Evolutionary conservation across 2,329 filamentous ascomycete species (phyloP).

Genomic region (Epichloe sp.): DNA sequence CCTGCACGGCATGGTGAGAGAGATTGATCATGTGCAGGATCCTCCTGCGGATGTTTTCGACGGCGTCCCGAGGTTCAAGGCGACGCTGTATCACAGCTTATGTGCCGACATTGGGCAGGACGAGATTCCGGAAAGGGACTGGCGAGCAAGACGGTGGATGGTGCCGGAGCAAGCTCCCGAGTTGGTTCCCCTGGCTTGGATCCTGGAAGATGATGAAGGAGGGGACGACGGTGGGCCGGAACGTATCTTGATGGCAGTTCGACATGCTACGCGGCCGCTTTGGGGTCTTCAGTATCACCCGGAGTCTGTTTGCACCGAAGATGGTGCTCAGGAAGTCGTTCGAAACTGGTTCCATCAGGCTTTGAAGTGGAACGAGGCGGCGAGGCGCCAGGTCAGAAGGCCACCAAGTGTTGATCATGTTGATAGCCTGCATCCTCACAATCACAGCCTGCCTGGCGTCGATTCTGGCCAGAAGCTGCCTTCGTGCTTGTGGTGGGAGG

Average conservation of each 20-base stretch:
- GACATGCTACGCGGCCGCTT: slow-evolving; percentile 56
- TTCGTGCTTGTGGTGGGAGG: slow-evolving; percentile 12
- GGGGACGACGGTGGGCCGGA: slow-evolving; percentile 21
- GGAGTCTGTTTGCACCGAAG: slow-evolving; percentile 73
- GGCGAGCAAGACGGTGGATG: slow-evolving; percentile 28
- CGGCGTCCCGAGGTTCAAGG: slow-evolving; percentile 44
- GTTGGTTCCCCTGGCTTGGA: slow-evolving; percentile 50
- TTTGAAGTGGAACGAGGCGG: slow-evolving; percentile 41
- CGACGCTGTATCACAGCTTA: slow-evolving; percentile 65
- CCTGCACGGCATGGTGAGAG: slow-evolving; percentile 68
- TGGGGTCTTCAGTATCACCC: slow-evolving; percentile 89
- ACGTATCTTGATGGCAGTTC: slow-evolving; percentile 62
- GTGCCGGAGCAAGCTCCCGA: slow-evolving; percentile 22
- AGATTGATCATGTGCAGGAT: slow-evolving; percentile 42
- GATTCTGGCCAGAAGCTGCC: slow-evolving; percentile 11
- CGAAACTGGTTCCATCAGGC: slow-evolving; percentile 63
- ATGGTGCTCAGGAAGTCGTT: slow-evolving; percentile 50
- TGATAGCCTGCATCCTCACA: slow-evolving; percentile 12
- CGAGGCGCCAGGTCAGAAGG: slow-evolving; percentile 7
- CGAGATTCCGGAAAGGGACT: slow-evolving; percentile 19
- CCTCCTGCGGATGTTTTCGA: slow-evolving; percentile 47
- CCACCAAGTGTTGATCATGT: slow-evolving; percentile 1
- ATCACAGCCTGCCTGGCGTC: slow-evolving; percentile 4
- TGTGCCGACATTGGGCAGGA: slow-evolving; percentile 42
- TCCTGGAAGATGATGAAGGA: slow-evolving; percentile 22